Conservation (phyloP, 2,329 filamentous ascomycete species). For the Sporothrix globosa region DNA sequence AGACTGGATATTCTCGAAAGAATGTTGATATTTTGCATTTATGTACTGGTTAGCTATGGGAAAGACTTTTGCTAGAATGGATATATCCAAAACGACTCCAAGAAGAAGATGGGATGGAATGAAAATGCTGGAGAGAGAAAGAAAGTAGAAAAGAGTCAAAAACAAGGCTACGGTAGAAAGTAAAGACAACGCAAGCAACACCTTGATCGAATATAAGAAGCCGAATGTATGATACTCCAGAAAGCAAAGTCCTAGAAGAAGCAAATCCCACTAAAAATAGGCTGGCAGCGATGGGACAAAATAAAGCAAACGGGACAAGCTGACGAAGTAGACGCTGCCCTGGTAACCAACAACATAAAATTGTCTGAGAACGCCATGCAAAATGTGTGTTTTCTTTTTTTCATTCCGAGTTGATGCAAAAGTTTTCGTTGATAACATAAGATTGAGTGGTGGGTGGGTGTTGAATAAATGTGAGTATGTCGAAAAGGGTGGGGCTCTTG, state of each 20-base stretch:
- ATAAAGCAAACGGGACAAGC: not conserved
- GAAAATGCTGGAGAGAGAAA: not conserved
- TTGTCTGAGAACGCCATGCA: conserved; percentile 20
- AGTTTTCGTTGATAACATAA: conserved; percentile 25
- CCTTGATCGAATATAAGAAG: conserved; percentile 3
- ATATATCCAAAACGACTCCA: conserved; percentile 23
- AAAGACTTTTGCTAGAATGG: conserved; percentile 23
- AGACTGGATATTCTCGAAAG: not conserved
- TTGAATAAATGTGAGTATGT: conserved; percentile 31
- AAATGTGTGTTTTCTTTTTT: conserved; percentile 14
- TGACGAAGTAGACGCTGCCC: conserved; percentile 10
- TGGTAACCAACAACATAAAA: conserved; percentile 19
- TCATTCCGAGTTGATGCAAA: conserved; percentile 22
- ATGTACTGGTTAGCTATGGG: conserved; percentile 25
- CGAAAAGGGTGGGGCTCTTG: conserved; percentile 17
- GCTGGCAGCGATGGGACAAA: not conserved
- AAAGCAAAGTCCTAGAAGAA: conserved; percentile 17
- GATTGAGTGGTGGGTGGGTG: conserved; percentile 34
- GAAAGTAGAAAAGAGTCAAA: not conserved
- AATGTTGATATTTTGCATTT: conserved; percentile 22
- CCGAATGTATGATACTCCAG: conserved; percentile 23
- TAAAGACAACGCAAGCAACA: conserved; percentile 12
- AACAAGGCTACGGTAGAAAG: conserved; percentile 3
- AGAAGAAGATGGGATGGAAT: not conserved
- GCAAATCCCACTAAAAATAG: conserved; percentile 10